Evolutionary conservation across 164 flowering plant species (phyloP).

Genomic region (Stephania japonica): DNA sequence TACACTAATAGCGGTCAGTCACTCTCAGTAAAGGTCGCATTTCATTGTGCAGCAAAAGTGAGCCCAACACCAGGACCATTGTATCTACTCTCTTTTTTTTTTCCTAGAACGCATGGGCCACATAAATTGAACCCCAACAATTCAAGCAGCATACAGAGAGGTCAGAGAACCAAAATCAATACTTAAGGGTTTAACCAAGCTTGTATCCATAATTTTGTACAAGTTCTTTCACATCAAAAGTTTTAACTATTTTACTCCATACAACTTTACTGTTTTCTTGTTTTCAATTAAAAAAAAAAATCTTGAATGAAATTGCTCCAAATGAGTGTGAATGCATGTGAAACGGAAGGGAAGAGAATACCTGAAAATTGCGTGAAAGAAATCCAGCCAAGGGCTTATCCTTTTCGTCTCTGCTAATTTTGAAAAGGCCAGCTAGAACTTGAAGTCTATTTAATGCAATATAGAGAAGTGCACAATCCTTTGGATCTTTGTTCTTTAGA

Average conservation of each 20-base stretch:
- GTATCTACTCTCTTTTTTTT: no score
- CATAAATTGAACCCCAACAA: no score
- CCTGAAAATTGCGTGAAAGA: slow-evolving; percentile 96
- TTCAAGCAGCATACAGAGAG: no score
- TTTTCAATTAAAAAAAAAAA: background rate
- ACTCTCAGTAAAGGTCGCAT: no score
- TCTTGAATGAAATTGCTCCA: background rate
- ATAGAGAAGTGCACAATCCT: slow-evolving; percentile 85
- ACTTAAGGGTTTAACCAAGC: no score
- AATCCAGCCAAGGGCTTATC: slow-evolving; percentile 94
- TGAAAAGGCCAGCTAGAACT: slow-evolving; percentile 92
- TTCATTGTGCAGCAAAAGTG: no score
- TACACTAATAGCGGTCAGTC: no score
- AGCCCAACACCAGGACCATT: no score
- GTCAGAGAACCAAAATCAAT: no score
- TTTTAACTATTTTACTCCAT: background rate
- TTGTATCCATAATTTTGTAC: no score
- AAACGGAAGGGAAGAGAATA: slow-evolving; percentile 16
- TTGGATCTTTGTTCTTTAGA: slow-evolving; percentile 84
- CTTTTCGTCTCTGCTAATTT: slow-evolving; percentile 90
- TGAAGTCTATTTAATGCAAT: slow-evolving; percentile 83
- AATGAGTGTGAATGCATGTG: background rate
- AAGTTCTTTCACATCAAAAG: no score
- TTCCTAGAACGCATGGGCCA: no score
- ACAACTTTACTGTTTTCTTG: background rate